These are phyloP conservation scores for Microcyclospora tardicrescens DNA, from an alignment of 2,329 filamentous ascomycete species.

Conservation along the genomic window DNA sequence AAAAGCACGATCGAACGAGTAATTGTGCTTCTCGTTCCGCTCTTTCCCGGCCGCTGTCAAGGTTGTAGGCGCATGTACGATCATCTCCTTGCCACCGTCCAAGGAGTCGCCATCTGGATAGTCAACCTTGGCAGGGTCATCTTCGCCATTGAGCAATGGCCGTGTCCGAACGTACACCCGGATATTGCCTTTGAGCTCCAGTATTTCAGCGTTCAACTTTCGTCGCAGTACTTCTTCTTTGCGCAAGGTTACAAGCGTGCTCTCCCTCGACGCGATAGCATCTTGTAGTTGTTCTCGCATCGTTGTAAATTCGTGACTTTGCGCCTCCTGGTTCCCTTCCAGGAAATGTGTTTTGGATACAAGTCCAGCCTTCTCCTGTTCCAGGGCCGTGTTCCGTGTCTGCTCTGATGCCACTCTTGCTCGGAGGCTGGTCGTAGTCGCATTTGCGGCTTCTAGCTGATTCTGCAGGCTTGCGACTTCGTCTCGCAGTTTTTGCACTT, in stretches of 20 bases:
- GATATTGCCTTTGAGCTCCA: conserved; percentile 96
- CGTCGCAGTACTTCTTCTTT: conserved; percentile 83
- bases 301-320: conserved; percentile 71
- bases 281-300: conserved; percentile 73
- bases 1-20: conserved; percentile 90
- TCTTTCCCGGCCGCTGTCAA: conserved; percentile 66
- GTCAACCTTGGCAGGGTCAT: conserved; percentile 57
- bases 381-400: conserved; percentile 49
- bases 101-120: conserved; percentile 57
- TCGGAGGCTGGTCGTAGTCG: conserved; percentile 45
- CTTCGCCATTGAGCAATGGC: conserved; percentile 52
- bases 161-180: conserved; percentile 95
- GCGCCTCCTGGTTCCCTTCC: conserved; percentile 77
- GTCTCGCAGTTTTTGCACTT: conserved; percentile 28
- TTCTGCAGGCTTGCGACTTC: conserved; percentile 11
- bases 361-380: conserved; percentile 62
- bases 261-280: conserved; percentile 55
- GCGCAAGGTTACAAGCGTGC: conserved; percentile 67
- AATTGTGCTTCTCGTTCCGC: conserved; percentile 66
- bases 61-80: conserved; percentile 70
- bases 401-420: conserved; percentile 35
- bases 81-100: conserved; percentile 77
- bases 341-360: conserved; percentile 77
- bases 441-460: conserved; percentile 39
- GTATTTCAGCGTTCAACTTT: conserved; percentile 92